Conservation (phyloP, 306 rosid genomes). For the Vigna trinervia region DNA sequence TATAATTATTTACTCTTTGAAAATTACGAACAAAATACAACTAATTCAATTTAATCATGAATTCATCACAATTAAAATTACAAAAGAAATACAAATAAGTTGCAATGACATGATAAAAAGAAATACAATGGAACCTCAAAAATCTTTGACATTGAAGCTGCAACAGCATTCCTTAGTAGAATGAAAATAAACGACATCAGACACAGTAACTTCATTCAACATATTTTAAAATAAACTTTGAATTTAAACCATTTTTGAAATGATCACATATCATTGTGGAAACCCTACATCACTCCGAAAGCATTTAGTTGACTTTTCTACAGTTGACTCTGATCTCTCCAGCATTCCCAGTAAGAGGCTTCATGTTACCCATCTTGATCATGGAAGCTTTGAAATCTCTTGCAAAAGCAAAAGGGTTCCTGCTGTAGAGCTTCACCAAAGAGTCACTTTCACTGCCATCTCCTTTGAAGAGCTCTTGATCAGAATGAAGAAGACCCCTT, state of each 20-base stretch:
- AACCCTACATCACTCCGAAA: not conserved
- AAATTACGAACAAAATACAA: too few relatives aligned
- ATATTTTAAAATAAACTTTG: not conserved
- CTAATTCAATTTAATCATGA: too few relatives aligned
- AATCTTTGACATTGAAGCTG: not conserved
- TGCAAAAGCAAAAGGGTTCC: constrained; percentile 32
- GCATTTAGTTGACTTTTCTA: constrained; percentile 41
- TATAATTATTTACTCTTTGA: too few relatives aligned
- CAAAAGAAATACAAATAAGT: too few relatives aligned
- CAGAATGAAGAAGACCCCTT: constrained; percentile 56
- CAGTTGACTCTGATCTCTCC: constrained; percentile 53
- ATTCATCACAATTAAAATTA: not conserved
- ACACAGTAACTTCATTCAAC: not conserved
- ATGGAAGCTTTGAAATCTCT: constrained; percentile 48
- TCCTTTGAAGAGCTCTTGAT: constrained; percentile 53
- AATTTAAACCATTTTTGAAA: not conserved
- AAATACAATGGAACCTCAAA: not conserved
- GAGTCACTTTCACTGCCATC: constrained; percentile 45
- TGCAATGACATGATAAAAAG: not conserved
- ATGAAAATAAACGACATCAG: not conserved
- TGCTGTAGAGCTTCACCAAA: constrained; percentile 42
- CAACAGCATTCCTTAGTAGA: not conserved
- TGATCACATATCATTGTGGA: constrained; percentile 6
- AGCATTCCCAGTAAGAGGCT: constrained; percentile 1
- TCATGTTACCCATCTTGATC: constrained; percentile 54